These are phyloP conservation scores for Russula olivacea DNA, from an alignment of 768 basidiomycete species.

Conservation along the genomic window DNA sequence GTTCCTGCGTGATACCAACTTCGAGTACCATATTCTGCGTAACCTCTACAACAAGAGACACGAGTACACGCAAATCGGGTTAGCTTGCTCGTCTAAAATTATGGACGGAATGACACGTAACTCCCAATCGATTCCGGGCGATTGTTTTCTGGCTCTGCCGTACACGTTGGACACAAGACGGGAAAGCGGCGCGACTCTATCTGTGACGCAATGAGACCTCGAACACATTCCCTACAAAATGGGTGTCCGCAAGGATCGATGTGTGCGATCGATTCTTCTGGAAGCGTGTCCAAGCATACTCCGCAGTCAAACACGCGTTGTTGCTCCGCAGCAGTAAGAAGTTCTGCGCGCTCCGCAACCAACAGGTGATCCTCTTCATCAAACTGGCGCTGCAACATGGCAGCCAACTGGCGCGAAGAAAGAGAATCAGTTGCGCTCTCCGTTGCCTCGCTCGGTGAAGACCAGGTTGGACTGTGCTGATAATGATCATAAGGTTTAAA, in stretches of 20 bases:
- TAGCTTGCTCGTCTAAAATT: neutral
- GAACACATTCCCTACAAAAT: constrained; percentile 52
- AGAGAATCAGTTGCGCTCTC: neutral
- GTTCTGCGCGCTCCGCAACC: constrained; percentile 8
- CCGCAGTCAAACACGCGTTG: constrained; percentile 41
- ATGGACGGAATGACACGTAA: constrained; percentile 24
- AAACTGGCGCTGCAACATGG: constrained; percentile 12
- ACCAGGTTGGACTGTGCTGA: neutral
- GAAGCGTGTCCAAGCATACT: constrained; percentile 49
- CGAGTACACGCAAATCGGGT: too few species aligned
- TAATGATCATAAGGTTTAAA: constrained; percentile 1
- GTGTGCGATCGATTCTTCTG: constrained; percentile 38
- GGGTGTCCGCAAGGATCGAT: constrained; percentile 45
- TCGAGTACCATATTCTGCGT: constrained; percentile 34
- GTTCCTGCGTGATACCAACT: constrained; percentile 40
- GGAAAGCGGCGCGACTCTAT: constrained; percentile 52
- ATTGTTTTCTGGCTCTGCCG: constrained; percentile 26
- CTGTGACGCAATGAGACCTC: constrained; percentile 39
- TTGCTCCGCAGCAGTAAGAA: constrained; percentile 3
- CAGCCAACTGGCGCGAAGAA: constrained; percentile 3
- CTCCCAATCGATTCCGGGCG: constrained; percentile 30
- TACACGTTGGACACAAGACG: constrained; percentile 55
- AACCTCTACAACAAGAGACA: neutral
- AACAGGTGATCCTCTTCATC: constrained; percentile 15
- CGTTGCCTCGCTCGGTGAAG: neutral